Conservation (phyloP, 371 early-diverging fungal species). For the Mycotypha africana region DNA sequence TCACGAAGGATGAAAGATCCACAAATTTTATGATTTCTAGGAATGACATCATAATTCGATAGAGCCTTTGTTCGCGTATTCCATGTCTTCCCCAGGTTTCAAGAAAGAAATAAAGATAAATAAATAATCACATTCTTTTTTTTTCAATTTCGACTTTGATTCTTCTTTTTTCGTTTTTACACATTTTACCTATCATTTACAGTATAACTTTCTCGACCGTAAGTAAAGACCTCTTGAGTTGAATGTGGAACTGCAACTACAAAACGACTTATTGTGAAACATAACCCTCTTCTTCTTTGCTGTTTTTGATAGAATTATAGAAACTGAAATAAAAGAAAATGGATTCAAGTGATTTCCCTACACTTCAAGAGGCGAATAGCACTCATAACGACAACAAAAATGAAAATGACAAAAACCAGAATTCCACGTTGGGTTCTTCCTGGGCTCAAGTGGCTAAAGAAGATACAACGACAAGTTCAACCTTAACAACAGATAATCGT, state of each 20-base stretch:
- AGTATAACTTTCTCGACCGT: background rate
- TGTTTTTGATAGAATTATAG: too few species aligned
- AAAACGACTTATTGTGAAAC: too few species aligned
- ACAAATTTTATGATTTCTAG: too few species aligned
- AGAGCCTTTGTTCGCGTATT: too few species aligned
- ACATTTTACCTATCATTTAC: background rate
- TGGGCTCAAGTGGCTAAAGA: slow-evolving; percentile 27
- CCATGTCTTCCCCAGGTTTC: too few species aligned
- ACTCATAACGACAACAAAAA: background rate
- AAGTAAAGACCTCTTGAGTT: background rate
- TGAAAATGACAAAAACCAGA: slow-evolving; percentile 3
- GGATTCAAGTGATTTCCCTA: slow-evolving; percentile 20
- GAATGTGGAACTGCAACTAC: background rate
- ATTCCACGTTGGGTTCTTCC: slow-evolving; percentile 13
- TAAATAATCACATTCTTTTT: too few species aligned
- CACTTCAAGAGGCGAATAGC: slow-evolving; percentile 10
- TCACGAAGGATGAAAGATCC: too few species aligned
- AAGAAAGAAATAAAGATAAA: too few species aligned
- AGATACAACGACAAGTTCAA: background rate
- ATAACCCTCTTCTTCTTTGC: too few species aligned
- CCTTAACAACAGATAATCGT: background rate
- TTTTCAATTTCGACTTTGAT: too few species aligned
- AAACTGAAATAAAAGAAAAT: slow-evolving; percentile 1
- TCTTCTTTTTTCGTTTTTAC: background rate
- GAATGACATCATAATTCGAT: too few species aligned